A percentile compares a stretch with the other conserved stretches of the same genome.
These are phyloP conservation scores for Fusarium coicis DNA, from an alignment of 2,329 filamentous ascomycete species.

Conservation along the genomic window DNA sequence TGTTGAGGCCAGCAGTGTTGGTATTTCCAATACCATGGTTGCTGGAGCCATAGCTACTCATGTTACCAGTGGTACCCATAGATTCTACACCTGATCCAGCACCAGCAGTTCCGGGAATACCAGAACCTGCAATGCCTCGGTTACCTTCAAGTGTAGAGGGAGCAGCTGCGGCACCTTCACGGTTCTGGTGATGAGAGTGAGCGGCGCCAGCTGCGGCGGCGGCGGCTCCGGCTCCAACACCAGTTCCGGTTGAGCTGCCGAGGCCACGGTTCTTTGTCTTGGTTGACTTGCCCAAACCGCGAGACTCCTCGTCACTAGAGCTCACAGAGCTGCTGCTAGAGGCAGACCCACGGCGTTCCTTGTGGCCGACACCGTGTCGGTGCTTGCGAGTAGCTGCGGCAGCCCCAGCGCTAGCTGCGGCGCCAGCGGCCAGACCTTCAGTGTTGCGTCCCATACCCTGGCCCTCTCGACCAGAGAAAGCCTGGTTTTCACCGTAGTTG, in stretches of 20 bases:
- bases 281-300: constrained; percentile 23
- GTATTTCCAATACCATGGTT: constrained; percentile 1
- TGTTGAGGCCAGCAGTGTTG: constrained; percentile 22
- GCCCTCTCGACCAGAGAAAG: constrained; percentile 1
- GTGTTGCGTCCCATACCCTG: constrained; percentile 4
- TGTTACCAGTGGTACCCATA: not conserved
- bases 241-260: constrained; percentile 11
- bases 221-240: not conserved
- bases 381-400: constrained; percentile 21
- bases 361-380: constrained; percentile 18
- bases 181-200: constrained; percentile 27
- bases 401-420: constrained; percentile 22
- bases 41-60: not conserved
- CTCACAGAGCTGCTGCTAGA: constrained; percentile 24
- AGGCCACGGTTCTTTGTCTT: constrained; percentile 28
- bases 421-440: constrained; percentile 21
- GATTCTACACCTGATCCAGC: constrained; percentile 8
- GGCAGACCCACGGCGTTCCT: constrained; percentile 16
- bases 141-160: not conserved
- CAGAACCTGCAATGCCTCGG: not conserved
- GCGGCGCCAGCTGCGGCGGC: constrained; percentile 13
- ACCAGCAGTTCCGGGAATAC: not conserved
- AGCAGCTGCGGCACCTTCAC: not conserved
- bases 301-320: constrained; percentile 32
- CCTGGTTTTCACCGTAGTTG: constrained; percentile 28